phyloP scores from a whole-genome alignment of 2,329 filamentous ascomycete species.

The Fusarium nygamai region DNA sequence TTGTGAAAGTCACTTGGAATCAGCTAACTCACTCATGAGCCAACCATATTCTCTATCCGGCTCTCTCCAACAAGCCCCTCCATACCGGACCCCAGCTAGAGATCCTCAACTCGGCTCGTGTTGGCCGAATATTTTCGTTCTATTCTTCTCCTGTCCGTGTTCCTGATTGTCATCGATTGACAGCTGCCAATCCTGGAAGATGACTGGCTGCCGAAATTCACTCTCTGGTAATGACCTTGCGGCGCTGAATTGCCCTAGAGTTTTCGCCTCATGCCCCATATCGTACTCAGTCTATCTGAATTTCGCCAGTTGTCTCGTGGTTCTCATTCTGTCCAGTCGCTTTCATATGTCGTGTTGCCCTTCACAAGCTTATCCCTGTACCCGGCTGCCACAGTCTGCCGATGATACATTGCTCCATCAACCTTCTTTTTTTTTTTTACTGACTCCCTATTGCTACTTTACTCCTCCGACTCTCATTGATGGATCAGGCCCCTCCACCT shows the following conservation, averaged over 20 bases:
- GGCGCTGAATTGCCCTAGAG: slow-evolving; percentile 11
- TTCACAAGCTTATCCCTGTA: slow-evolving; percentile 36
- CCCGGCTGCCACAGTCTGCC: slow-evolving; percentile 3
- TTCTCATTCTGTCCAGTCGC: slow-evolving; percentile 25
- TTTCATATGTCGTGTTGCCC: slow-evolving; percentile 28
- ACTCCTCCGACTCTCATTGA: slow-evolving; percentile 3
- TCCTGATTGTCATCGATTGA: slow-evolving; percentile 8
- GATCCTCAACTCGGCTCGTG: slow-evolving; percentile 11
- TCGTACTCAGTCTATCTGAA: slow-evolving; percentile 24
- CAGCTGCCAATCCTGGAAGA: background rate
- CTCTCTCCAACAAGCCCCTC: slow-evolving; percentile 9
- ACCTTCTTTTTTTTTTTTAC: background rate
- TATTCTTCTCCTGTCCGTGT: slow-evolving; percentile 9
- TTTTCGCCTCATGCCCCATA: slow-evolving; percentile 24
- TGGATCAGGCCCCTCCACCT: slow-evolving; percentile 11
- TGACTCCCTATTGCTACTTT: slow-evolving; percentile 13
- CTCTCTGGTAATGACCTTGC: slow-evolving; percentile 12
- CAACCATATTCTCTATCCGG: slow-evolving; percentile 20
- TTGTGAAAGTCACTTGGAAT: slow-evolving; percentile 6
- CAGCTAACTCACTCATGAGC: slow-evolving; percentile 8
- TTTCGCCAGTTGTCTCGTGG: slow-evolving; percentile 10
- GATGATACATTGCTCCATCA: slow-evolving; percentile 31
- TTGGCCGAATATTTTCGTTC: slow-evolving; percentile 17
- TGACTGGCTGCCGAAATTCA: slow-evolving; percentile 21
- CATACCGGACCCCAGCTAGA: slow-evolving; percentile 16